These are phyloP conservation scores for Dactylellina drechsleri DNA, from an alignment of 2,329 filamentous ascomycete species.

Conservation along the genomic window DNA sequence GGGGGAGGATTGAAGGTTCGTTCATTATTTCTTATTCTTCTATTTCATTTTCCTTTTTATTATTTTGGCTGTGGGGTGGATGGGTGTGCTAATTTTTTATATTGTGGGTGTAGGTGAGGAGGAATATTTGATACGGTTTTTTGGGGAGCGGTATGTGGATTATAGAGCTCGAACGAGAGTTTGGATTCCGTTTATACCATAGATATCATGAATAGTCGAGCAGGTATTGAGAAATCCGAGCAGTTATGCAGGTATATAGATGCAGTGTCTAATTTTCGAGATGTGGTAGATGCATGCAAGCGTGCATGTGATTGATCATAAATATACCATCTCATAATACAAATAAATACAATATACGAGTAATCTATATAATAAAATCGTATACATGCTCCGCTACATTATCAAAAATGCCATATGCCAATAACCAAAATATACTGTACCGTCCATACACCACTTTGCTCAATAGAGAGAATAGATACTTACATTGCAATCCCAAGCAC, in stretches of 20 bases:
- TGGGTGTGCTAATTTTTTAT: too few species aligned
- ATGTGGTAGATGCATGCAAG: background rate
- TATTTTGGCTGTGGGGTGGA: too few species aligned
- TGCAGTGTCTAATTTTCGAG: background rate
- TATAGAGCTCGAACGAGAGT: constrained; percentile 78
- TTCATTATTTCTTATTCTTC: constrained; percentile 1
- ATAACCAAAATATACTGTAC: constrained; percentile 13
- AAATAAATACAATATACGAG: constrained; percentile 7
- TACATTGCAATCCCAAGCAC: constrained; percentile 54
- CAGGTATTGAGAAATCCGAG: too few species aligned
- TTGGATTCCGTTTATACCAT: constrained; percentile 79
- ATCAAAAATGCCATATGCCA: constrained; percentile 9
- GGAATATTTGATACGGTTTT: constrained; percentile 79
- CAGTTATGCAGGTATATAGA: too few species aligned
- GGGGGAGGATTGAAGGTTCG: constrained; percentile 72
- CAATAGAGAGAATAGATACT: background rate
- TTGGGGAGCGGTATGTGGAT: constrained; percentile 79
- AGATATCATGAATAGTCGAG: constrained; percentile 21
- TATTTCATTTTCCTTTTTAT: constrained; percentile 16
- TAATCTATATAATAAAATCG: background rate
- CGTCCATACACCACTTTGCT: background rate
- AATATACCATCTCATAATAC: background rate
- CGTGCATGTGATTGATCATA: background rate
- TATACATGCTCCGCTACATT: background rate
- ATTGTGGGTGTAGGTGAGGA: constrained; percentile 83